These are phyloP conservation scores for Exophiala sp. DNA, from an alignment of 2,329 filamentous ascomycete species.

Conservation along the genomic window DNA sequence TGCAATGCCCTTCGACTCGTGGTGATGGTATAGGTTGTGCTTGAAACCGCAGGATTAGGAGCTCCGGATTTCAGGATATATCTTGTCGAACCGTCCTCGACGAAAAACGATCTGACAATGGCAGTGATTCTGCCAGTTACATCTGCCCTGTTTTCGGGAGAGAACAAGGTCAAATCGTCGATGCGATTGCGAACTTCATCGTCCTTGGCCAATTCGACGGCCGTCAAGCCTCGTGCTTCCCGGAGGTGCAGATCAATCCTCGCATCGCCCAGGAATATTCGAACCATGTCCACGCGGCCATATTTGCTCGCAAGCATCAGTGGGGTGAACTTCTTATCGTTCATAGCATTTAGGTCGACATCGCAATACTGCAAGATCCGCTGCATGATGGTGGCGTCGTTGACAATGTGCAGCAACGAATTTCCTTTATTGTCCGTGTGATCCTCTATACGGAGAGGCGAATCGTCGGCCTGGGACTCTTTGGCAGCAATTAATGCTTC, in stretches of 20 bases:
- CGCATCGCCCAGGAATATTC: constrained; percentile 80
- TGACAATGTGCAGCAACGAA: constrained; percentile 91
- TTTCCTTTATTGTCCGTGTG: constrained; percentile 93
- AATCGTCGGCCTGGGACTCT: constrained; percentile 68
- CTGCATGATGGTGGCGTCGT: constrained; percentile 72
- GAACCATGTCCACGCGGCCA: constrained; percentile 87
- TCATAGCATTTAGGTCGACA: constrained; percentile 91
- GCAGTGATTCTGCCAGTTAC: constrained; percentile 81
- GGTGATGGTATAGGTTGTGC: constrained; percentile 81
- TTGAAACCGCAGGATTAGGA: constrained; percentile 59
- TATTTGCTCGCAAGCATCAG: constrained; percentile 99
- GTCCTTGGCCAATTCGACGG: constrained; percentile 94
- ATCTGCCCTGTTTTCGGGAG: constrained; percentile 49
- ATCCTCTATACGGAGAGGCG: constrained; percentile 83
- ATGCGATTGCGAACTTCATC: constrained; percentile 96
- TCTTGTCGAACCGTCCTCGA: constrained; percentile 90
- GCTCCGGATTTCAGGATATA: constrained; percentile 92
- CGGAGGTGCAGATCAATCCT: constrained; percentile 80
- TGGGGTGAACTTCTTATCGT: constrained; percentile 91
- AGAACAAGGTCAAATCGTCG: constrained; percentile 85
- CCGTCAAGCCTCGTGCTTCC: constrained; percentile 83
- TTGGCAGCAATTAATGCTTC: constrained; percentile 73
- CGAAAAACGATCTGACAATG: constrained; percentile 92
- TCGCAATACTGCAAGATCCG: constrained; percentile 80
- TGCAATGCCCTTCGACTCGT: constrained; percentile 82